Evolutionary conservation across 306 rosid genomes (phyloP), one percentile per base, ranked within the genome.

Genomic region (Dalbergia cultrata): DNA sequence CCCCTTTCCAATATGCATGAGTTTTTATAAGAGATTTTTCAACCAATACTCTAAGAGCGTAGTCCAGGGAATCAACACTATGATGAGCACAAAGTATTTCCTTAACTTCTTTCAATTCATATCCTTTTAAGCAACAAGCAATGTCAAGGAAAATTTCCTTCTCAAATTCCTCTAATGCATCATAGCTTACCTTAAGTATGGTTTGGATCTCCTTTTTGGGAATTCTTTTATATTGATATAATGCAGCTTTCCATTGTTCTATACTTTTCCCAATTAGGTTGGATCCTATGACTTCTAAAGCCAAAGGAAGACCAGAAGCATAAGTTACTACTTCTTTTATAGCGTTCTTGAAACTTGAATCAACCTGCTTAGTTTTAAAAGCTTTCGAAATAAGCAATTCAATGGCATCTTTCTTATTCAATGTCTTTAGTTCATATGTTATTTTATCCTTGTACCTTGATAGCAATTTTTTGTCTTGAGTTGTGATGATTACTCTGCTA

Each of bases 401-500:
- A 67, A 68, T 78, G 16, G 87, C 80, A 8, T 74, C 41, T 4
- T 21, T 1, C 0, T 4, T 1, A 49, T 19, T 59, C 5, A 84
- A 52, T 4, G 3, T 45, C 5, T 68, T 5, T 10, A 31, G 41
- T 3, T 80, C 64, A 67, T 61, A 75, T 3, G 5, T 41, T 18
- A 4, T 53, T 14, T 60, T 39, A 22, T 80, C 43, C 41, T 39
- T 65, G 53, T 75, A 75, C 43, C 1, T 0, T 18, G 18, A 37
- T 43, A 80, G 66, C 58, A 80, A 44, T 7, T 79, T 33, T 21
- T 45, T 62, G 26, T 84, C 49, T 45, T 82, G 70, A 5, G 85
- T 84, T 2, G 87, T 80, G 3, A 84, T 54, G 14, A 84, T 80
- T 16, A 84, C 13, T 52, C 78, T 75, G 19, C 82, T 84, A 0